Evolutionary conservation across 345 rosid species (phyloP).

Genomic region (Salix koriyanagi): DNA sequence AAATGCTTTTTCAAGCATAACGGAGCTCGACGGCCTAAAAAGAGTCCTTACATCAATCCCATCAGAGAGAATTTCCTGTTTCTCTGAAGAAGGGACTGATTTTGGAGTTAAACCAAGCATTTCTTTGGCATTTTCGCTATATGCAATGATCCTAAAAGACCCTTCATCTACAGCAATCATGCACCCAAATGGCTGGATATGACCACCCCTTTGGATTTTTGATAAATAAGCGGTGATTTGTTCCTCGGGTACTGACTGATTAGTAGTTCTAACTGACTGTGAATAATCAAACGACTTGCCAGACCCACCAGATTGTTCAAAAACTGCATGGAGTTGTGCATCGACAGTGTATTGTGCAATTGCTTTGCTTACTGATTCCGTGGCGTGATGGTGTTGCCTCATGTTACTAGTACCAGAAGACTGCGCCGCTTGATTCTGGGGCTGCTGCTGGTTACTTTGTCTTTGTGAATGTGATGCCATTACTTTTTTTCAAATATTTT

Average conservation of each 20-base stretch:
- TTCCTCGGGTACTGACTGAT: slow-evolving; percentile 66
- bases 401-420: slow-evolving; percentile 46
- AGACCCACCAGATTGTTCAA: slow-evolving; percentile 81
- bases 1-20: slow-evolving; percentile 75
- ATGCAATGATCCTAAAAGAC: slow-evolving; percentile 59
- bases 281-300: slow-evolving; percentile 89
- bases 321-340: slow-evolving; percentile 89
- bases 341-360: slow-evolving; percentile 91
- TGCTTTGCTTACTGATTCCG: slow-evolving; percentile 72
- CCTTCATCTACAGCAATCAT: slow-evolving; percentile 76
- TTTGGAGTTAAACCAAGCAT: slow-evolving; percentile 82
- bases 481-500: neutral
- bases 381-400: slow-evolving; percentile 33
- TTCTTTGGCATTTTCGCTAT: slow-evolving; percentile 83
- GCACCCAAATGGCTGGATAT: slow-evolving; percentile 92
- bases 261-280: slow-evolving; percentile 54
- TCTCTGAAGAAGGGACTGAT: slow-evolving; percentile 77
- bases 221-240: slow-evolving; percentile 84
- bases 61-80: slow-evolving; percentile 48
- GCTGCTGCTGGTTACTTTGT: slow-evolving; percentile 11
- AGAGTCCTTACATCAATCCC: slow-evolving; percentile 76
- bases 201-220: slow-evolving; percentile 86
- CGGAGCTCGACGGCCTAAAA: slow-evolving; percentile 52
- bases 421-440: slow-evolving; percentile 10
- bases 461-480: slow-evolving; percentile 39